Evolutionary conservation across 495 filamentous ascomycete species (phyloP).

Genomic region (Lentithecium fluviatile): DNA sequence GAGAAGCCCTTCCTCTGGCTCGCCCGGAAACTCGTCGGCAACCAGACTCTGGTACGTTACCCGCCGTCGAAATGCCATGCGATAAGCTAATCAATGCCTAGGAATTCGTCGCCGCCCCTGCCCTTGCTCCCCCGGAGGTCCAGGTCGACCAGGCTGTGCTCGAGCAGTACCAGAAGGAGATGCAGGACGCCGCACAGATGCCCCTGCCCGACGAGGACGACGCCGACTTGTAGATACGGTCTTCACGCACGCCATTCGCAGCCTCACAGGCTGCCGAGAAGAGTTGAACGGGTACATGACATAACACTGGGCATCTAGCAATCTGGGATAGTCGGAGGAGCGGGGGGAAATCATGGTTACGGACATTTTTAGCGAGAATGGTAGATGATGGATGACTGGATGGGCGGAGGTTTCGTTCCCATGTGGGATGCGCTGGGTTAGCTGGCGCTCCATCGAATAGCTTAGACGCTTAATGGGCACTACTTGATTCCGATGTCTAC

Average conservation of each 20-base stretch:
- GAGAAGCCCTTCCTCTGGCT: slow-evolving; percentile 99
- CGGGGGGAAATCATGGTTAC: neutral
- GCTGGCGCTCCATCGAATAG: slow-evolving; percentile 14
- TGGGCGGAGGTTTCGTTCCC: neutral
- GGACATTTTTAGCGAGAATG: neutral
- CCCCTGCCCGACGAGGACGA: slow-evolving; percentile 97
- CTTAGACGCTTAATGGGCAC: slow-evolving; percentile 7
- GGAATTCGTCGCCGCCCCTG: slow-evolving; percentile 96
- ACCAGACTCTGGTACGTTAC: slow-evolving; percentile 74
- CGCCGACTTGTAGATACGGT: slow-evolving; percentile 60
- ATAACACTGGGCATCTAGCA: slow-evolving; percentile 7
- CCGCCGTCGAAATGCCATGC: slow-evolving; percentile 4
- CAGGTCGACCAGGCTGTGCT: slow-evolving; percentile 80
- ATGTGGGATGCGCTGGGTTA: slow-evolving; percentile 15
- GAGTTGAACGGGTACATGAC: slow-evolving; percentile 7
- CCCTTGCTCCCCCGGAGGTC: slow-evolving; percentile 90
- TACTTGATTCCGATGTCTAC: neutral
- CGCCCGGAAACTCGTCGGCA: slow-evolving; percentile 95
- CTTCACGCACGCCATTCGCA: neutral
- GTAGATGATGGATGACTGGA: neutral
- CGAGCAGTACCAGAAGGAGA: slow-evolving; percentile 80
- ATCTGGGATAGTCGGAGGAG: neutral
- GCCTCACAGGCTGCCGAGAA: neutral
- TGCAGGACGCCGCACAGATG: slow-evolving; percentile 74
- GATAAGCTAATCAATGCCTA: slow-evolving; percentile 43